Evolutionary conservation across 2,329 filamentous ascomycete species (phyloP).

Genomic region (Diplodia intermedia): DNA sequence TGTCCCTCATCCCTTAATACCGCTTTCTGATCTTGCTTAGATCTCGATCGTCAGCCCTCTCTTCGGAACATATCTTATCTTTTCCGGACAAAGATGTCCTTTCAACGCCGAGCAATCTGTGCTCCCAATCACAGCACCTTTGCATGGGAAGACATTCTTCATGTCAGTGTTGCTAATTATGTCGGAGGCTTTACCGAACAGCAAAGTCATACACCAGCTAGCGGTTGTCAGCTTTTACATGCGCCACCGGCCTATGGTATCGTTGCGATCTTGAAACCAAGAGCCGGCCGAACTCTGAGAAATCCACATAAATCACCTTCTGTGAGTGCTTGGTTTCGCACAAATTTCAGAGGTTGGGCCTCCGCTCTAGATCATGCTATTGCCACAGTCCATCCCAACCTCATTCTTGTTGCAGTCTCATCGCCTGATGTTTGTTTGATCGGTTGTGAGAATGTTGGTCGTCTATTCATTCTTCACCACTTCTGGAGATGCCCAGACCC

Average conservation of each 20-base stretch:
- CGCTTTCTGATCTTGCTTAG: background rate
- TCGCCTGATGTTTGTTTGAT: background rate
- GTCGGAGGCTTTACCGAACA: too few species aligned
- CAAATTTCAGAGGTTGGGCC: background rate
- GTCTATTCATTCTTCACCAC: background rate
- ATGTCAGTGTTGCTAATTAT: background rate
- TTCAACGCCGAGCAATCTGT: background rate
- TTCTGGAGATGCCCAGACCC: constrained; percentile 4
- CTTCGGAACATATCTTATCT: too few species aligned
- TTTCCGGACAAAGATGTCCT: background rate
- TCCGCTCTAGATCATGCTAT: background rate
- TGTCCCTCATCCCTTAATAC: background rate
- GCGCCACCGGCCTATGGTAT: too few species aligned
- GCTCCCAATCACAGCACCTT: background rate
- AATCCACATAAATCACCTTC: background rate
- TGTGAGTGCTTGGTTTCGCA: background rate
- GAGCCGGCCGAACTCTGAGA: background rate
- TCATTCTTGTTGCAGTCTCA: background rate
- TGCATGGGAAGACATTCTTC: background rate
- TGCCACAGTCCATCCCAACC: background rate
- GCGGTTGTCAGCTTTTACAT: too few species aligned
- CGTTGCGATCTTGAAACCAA: too few species aligned
- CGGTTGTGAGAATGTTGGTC: constrained; percentile 12
- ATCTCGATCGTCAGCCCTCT: background rate
- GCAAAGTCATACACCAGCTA: too few species aligned